Percentiles rank a stretch among this genome's conserved stretches.
phyloP scores from a whole-genome alignment of 495 filamentous ascomycete genomes.

The Penicillium atrosanguineum region DNA sequence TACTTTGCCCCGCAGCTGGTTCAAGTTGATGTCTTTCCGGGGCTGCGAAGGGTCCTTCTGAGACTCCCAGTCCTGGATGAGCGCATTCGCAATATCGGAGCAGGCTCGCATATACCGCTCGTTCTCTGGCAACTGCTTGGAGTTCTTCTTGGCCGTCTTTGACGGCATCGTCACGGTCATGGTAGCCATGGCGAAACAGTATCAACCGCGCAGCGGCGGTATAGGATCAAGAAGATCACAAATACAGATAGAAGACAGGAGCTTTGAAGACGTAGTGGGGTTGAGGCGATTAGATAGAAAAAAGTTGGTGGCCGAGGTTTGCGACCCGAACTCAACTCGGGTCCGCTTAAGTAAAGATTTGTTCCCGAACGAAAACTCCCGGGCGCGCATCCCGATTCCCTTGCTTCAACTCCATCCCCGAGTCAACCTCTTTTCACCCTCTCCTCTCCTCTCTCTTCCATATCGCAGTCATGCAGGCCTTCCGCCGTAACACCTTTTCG shows the following conservation, averaged over 20 bases:
- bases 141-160: constrained; percentile 58
- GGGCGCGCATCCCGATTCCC: constrained; percentile 32
- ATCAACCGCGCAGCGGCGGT: constrained; percentile 11
- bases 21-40: constrained; percentile 88
- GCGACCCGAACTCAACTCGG: constrained; percentile 33
- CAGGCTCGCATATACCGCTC: constrained; percentile 91
- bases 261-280: constrained; percentile 9
- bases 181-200: constrained; percentile 55
- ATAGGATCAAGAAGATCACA: not conserved
- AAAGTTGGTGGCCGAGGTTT: constrained; percentile 27
- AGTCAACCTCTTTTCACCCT: constrained; percentile 18
- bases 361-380: constrained; percentile 44
- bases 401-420: constrained; percentile 20
- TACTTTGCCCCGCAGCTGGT: constrained; percentile 80
- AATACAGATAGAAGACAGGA: not conserved
- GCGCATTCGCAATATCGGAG: constrained; percentile 87
- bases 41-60: constrained; percentile 66
- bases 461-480: constrained; percentile 51
- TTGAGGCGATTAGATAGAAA: constrained; percentile 26
- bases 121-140: constrained; percentile 81
- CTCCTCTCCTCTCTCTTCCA: constrained; percentile 24
- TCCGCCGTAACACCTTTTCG: constrained; percentile 50
- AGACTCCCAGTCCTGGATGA: constrained; percentile 90
- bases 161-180: constrained; percentile 58
- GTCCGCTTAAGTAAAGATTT: constrained; percentile 43